These are phyloP conservation scores for Bipolaris victoriae DNA, from an alignment of 2,329 filamentous ascomycete species.

Conservation along the genomic window DNA sequence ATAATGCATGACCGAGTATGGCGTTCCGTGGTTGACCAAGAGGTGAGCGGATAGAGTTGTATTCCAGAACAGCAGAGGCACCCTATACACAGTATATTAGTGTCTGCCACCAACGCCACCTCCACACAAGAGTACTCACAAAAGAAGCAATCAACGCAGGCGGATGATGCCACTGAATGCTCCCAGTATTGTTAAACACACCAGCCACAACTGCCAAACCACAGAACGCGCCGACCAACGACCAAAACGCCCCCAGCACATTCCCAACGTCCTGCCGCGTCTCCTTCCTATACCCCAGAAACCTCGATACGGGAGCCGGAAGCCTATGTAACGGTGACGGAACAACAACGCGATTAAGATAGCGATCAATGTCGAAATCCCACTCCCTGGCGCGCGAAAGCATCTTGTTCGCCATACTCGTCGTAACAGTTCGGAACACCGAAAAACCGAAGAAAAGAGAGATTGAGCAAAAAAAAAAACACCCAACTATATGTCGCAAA, in stretches of 20 bases:
- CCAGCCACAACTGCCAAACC: conserved; percentile 52
- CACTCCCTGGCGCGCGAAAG: conserved; percentile 27
- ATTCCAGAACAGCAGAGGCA: conserved; percentile 56
- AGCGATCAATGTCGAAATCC: conserved; percentile 77
- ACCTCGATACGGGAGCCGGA: conserved; percentile 69
- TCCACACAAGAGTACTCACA: conserved; percentile 31
- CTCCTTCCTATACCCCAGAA: conserved; percentile 60
- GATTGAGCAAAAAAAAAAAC: too few species aligned
- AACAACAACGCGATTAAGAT: conserved; percentile 73
- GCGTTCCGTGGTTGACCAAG: conserved; percentile 57
- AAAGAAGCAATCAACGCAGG: conserved; percentile 54
- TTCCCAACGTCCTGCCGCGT: conserved; percentile 51
- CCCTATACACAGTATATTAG: conserved; percentile 40
- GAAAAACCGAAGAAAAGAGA: too few species aligned
- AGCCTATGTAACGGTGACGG: conserved; percentile 67
- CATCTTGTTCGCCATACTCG: not conserved
- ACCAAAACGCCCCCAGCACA: conserved; percentile 51
- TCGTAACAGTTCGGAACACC: too few species aligned
- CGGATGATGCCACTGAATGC: conserved; percentile 48
- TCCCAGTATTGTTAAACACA: conserved; percentile 50
- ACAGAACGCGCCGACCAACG: conserved; percentile 53
- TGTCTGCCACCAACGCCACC: not conserved
- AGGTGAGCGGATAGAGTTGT: conserved; percentile 55
- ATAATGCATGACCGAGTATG: conserved; percentile 54
- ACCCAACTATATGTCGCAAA: too few species aligned